These are phyloP conservation scores for Fusarium xyrophilum DNA, from an alignment of 2,329 filamentous ascomycete species.

Conservation along the genomic window DNA sequence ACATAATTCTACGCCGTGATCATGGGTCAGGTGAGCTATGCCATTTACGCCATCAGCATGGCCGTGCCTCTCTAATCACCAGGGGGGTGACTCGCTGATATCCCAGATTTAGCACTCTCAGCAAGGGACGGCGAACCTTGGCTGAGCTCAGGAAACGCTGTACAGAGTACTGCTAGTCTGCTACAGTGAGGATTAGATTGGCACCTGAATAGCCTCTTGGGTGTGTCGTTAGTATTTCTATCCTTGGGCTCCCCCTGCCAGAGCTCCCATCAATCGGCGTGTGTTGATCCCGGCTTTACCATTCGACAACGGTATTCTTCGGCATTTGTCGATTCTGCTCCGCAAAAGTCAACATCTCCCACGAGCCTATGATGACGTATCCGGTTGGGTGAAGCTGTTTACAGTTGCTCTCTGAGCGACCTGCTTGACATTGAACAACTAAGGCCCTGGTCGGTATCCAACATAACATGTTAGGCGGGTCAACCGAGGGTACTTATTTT, in stretches of 20 bases:
- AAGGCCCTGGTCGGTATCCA: too few species aligned
- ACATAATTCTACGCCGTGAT: slow-evolving; percentile 42
- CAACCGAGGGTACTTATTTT: too few species aligned
- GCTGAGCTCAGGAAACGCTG: slow-evolving; percentile 13
- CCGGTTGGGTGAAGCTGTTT: slow-evolving; percentile 12
- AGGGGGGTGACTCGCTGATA: slow-evolving; percentile 27
- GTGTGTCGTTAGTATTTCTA: slow-evolving; percentile 18
- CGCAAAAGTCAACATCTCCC: slow-evolving; percentile 16
- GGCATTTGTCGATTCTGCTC: slow-evolving; percentile 21
- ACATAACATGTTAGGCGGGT: too few species aligned
- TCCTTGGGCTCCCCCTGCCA: slow-evolving; percentile 10
- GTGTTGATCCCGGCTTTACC: slow-evolving; percentile 27
- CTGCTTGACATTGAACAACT: slow-evolving; percentile 13
- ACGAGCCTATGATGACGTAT: slow-evolving; percentile 29
- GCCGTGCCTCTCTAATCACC: slow-evolving; percentile 31
- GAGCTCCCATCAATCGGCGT: slow-evolving; percentile 29
- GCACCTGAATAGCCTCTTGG: slow-evolving; percentile 5
- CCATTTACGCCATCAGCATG: slow-evolving; percentile 40
- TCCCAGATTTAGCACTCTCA: slow-evolving; percentile 26
- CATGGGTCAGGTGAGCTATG: slow-evolving; percentile 42
- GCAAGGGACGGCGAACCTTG: slow-evolving; percentile 33
- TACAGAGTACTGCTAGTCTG: too few species aligned
- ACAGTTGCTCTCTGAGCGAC: neutral
- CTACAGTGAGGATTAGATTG: slow-evolving; percentile 1
- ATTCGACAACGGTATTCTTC: slow-evolving; percentile 33